Percentiles rank a stretch among this genome's conserved stretches.
phyloP scores from a whole-genome alignment of 2,329 filamentous ascomycete genomes.

The Ophiosphaerella korrae region DNA sequence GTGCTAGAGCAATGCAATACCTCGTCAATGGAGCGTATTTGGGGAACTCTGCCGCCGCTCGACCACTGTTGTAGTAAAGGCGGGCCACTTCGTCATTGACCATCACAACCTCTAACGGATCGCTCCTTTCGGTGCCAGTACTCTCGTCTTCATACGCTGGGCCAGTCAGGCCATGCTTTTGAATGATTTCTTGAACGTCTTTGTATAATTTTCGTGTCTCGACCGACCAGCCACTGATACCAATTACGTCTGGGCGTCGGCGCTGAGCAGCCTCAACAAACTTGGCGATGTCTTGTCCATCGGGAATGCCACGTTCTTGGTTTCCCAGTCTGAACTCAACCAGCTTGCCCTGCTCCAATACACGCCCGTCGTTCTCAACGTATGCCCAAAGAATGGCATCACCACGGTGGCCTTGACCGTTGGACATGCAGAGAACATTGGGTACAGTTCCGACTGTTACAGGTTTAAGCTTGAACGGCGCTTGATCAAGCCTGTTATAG shows the following conservation, averaged over 20 bases:
- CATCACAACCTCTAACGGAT: conserved; percentile 84
- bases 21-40: conserved; percentile 76
- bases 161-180: conserved; percentile 75
- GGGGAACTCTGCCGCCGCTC: conserved; percentile 80
- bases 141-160: conserved; percentile 82
- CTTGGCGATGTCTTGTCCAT: conserved; percentile 67
- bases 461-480: conserved; percentile 92
- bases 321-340: conserved; percentile 72
- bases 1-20: conserved; percentile 87
- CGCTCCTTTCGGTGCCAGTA: conserved; percentile 70
- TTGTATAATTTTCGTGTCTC: conserved; percentile 84
- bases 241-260: conserved; percentile 86
- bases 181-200: conserved; percentile 78
- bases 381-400: conserved; percentile 91
- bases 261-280: conserved; percentile 81
- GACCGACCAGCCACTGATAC: conserved; percentile 84
- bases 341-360: conserved; percentile 88
- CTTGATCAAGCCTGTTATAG: conserved; percentile 88
- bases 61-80: conserved; percentile 87
- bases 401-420: conserved; percentile 77
- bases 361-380: conserved; percentile 88
- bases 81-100: conserved; percentile 98
- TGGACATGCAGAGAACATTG: conserved; percentile 84
- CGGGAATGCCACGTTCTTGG: conserved; percentile 68
- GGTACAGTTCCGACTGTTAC: conserved; percentile 88